Base-by-base conservation (phyloP, 1,139 yeast species). In the Arxiozyma slooffiae region DNA sequence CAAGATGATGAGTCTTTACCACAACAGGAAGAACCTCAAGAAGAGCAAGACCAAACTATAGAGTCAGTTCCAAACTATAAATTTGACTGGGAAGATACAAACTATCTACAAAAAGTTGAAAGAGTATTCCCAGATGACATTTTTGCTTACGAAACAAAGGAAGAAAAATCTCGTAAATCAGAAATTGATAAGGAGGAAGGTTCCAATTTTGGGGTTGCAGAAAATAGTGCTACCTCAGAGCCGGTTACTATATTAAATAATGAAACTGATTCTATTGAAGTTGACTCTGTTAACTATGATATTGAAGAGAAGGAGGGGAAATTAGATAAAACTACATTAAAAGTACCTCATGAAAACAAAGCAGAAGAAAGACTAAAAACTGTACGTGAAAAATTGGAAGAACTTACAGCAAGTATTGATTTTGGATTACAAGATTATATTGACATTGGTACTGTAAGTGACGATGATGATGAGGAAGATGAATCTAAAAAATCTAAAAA, bases 51-150 rank as follows among this genome's bases (percentile, higher is more conserved):
- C 34, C 36, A 18, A 16, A 7, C 7, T 22, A 4, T 21, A 17
- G 21, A 46, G 20, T 18, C 44, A 11, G 18, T 41, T n/a, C 48
- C 56, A 30, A 55, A 52, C 44, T 56, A 46, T 46, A 48, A 41
- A 16, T 60, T 60, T 48, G 58, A 52, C 16, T 60, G 63, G 63
- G 64, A 60, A 51, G 46, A 41, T 7, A 48, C 57, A 3, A 48
- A 52, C 30, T 56, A 60, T 44, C 34, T 52, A 17, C 37, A 50
- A 6, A 52, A 51, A 11, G 62, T 58, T 4, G 60, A 60, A 47
- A 57, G 64, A 48, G 38, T 49, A 6, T 60, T 60, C 53, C 64
- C 64, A 5, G 55, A 42, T 23, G 53, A 51, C 23, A 49, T 53
- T 38, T 56, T 56, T 42, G 56, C 51, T 20, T 53, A 55, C 46